Base-by-base conservation (phyloP, 352 stramenopile genomes). In the Globisporangium solare region DNA sequence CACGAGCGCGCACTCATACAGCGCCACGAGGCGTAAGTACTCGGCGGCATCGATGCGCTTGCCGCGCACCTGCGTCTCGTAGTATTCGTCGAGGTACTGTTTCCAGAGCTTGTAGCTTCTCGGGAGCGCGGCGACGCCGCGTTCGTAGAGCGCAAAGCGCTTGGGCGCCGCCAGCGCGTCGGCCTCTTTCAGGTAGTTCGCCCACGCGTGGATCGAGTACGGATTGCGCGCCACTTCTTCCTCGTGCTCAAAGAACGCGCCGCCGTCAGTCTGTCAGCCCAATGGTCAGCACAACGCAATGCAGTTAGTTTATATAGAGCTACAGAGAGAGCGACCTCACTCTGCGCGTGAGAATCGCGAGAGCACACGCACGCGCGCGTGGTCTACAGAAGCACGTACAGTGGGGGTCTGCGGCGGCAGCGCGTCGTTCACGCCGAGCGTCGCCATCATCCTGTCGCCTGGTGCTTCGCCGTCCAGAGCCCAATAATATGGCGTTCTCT, bases 71-170 rank as follows among this genome's bases (percentile, higher is more conserved):
- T 80, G 60, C 15, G 51, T 58, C 51, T 83, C 82, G 62, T 83
- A 76, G 47, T 73, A 66, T 40, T 95, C 76, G 62, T 89, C 77
- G 65, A 93, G 70, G 58, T 92, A 96, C 57, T 70, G 54, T 53
- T 97, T 94, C 94, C 95, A 98, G 18, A 98, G 83, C 71, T 98
- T 98, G 76, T 98, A 98, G 69, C 86, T 97, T 51, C 86, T 76
- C 18, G 94, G 94, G 1, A 98, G 73, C 41, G 67, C 64, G 15
- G 79, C 68, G 2, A 98, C 51, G 4, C 86, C 89, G 21, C 94
- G 76, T 57, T 98, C 90, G 58, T 95, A 98, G 24, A 98, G 60
- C 13, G 67, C 41, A 32, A 73, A 76, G 3, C 85, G 74, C 21
- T 51, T 54, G 5, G 24, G n/a, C 21, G 51, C 50, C 27, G 66